Percentiles rank a stretch among this genome's conserved stretches.
Conservation (phyloP, 169 alveolate genomes). For the Nephromyces sp. region DNA sequence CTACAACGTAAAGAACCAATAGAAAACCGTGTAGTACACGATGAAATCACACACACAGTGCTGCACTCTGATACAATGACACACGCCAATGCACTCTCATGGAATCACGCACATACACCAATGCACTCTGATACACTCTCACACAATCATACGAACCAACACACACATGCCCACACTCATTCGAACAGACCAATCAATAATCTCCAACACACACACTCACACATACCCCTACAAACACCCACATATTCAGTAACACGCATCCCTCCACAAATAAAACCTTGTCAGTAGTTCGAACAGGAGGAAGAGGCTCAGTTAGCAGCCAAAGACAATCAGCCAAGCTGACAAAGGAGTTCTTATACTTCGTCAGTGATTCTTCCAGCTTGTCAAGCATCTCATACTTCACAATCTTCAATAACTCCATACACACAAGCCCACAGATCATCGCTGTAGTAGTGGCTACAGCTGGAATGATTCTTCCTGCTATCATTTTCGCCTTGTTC, state of each 20-base stretch:
- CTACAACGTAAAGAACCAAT: no score
- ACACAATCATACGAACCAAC: background rate
- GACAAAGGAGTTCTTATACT: conserved; percentile 86
- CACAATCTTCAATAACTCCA: conserved; percentile 74
- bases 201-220: background rate
- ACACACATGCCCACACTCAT: background rate
- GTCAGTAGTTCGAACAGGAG: conserved; percentile 57
- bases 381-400: no score
- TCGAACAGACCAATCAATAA: conserved; percentile 58
- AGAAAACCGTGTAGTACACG: no score
- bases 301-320: conserved; percentile 79
- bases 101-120: conserved; percentile 25
- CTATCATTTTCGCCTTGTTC: conserved; percentile 91
- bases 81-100: no score
- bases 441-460: conserved; percentile 99
- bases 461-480: conserved; percentile 99
- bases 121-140: background rate
- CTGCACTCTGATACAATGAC: no score
- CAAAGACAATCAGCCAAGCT: conserved; percentile 84
- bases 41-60: no score
- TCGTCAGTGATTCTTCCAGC: conserved; percentile 32
- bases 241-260: background rate
- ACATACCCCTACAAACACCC: background rate
- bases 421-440: conserved; percentile 91
- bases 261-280: conserved; percentile 29